Base-by-base conservation (phyloP, 2,329 filamentous ascomycete species). In the Aspergillus sp. region DNA sequence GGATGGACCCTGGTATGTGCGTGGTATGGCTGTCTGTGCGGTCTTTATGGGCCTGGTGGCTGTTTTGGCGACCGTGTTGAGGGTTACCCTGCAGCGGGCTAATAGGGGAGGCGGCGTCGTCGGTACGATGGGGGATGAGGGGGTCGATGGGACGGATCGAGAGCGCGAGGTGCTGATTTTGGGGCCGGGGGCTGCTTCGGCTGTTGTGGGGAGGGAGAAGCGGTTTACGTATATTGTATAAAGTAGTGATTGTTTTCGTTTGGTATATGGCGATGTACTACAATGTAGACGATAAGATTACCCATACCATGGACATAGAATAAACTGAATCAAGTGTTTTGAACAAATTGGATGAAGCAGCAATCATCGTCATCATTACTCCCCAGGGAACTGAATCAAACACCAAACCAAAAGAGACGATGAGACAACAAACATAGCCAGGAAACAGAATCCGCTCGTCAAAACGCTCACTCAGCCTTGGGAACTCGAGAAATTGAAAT, bases 11-110 rank as follows among this genome's bases (percentile, higher is more conserved):
- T 87, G 81, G 68, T 90, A 88, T 66, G 76, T 83, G 3, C 74
- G 66, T 1, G 87, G 88, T 2, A 89, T 89, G 85, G 75, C 74
- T 30, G 76, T 81, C 1, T 90, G 87, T 64, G 84, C 85, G 0
- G 76, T 70, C 9, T 86, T 86, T 57, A 89, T 90, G 87, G 61
- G 82, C 3, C 71, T 76, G 1, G 87, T 89, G 4, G 85, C 84
- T 2, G 57, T 79, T 0, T 66, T 89, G 57, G 85, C 85, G 0
- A 61, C 80, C 32, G 66, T 74, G 9, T 70, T 89, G 71, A 79
- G 87, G 54, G 57, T 77, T n/a, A 78, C 85, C 30, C 67, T 90
- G 36, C 70, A 69, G 45, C 69, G 79, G 53, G 73, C 78, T 67
- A 89, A 89, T 4, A 53, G 26, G 26, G 44, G 41, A 47, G 43